Evolutionary conservation across 2,329 filamentous ascomycete species (phyloP).

Genomic region (Emericellopsis atlantica): DNA sequence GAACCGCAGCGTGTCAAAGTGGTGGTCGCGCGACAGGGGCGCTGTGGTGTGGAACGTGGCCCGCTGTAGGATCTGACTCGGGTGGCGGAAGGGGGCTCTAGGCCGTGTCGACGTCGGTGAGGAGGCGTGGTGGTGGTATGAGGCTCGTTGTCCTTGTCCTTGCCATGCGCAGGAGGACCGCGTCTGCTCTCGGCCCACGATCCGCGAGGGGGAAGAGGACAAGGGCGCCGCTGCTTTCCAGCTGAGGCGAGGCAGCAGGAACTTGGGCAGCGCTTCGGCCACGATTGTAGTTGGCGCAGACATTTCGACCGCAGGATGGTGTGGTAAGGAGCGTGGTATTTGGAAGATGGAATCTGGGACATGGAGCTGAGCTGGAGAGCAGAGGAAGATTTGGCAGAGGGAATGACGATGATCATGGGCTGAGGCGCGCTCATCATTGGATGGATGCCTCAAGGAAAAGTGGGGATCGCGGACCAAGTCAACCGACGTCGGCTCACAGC

Average conservation of each 20-base stretch:
- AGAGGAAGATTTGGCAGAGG: background rate
- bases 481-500: no score
- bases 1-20: constrained; percentile 97
- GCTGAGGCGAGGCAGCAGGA: constrained; percentile 42
- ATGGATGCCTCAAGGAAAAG: no score
- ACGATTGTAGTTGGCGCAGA: constrained; percentile 12
- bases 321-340: no score
- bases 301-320: constrained; percentile 8
- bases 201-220: constrained; percentile 13
- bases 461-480: no score
- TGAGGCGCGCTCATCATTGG: no score
- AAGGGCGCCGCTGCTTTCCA: constrained; percentile 24
- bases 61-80: constrained; percentile 17
- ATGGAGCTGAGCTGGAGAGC: background rate
- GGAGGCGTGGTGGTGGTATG: constrained; percentile 6
- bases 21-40: constrained; percentile 59
- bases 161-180: constrained; percentile 4
- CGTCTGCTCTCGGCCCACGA: constrained; percentile 8
- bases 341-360: background rate
- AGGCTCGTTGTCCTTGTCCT: background rate
- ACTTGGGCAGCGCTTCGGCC: constrained; percentile 33
- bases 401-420: no score
- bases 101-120: constrained; percentile 8
- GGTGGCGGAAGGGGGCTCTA: constrained; percentile 4
- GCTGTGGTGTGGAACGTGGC: constrained; percentile 54